phyloP scores from a whole-genome alignment of 2,329 filamentous ascomycete species.

The Aquanectria penicillioides region DNA sequence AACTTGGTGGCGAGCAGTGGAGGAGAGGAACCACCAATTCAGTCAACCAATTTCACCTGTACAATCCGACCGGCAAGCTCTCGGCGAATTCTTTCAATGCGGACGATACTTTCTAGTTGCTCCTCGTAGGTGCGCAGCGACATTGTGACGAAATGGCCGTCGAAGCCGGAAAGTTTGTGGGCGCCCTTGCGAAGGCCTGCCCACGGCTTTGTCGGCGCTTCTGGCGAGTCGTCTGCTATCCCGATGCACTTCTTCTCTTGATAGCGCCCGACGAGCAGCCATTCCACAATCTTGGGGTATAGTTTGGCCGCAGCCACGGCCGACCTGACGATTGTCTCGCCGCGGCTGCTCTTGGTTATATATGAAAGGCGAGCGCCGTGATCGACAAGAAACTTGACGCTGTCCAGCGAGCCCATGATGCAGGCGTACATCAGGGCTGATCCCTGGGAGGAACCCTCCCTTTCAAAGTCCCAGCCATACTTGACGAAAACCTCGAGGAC shows the following conservation, averaged over 20 bases:
- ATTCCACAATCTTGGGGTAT: constrained; percentile 28
- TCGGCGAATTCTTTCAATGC: constrained; percentile 6
- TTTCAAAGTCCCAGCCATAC: constrained; percentile 30
- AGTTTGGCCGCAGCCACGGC: constrained; percentile 21
- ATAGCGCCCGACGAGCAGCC: constrained; percentile 32
- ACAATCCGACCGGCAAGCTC: constrained; percentile 16
- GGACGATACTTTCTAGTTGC: constrained; percentile 12
- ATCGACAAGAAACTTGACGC: constrained; percentile 34
- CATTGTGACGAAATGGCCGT: constrained; percentile 2
- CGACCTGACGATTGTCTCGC: constrained; percentile 21
- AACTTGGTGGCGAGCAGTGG: too few species aligned
- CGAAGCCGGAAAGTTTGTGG: constrained; percentile 20
- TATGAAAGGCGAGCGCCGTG: constrained; percentile 32
- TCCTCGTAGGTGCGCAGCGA: neutral
- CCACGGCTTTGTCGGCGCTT: constrained; percentile 20
- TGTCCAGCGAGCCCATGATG: constrained; percentile 17
- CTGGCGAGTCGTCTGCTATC: neutral
- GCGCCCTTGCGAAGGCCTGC: constrained; percentile 28
- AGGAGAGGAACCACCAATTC: too few species aligned
- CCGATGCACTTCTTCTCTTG: constrained; percentile 24
- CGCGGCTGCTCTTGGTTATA: constrained; percentile 12
- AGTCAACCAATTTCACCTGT: constrained; percentile 25
- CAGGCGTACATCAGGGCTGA: constrained; percentile 37
- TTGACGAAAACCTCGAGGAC: constrained; percentile 25
- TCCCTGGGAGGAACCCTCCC: constrained; percentile 23